Percentiles rank a stretch among this genome's conserved stretches.
Evolutionary conservation across 2,329 filamentous ascomycete species (phyloP).

Genomic region (Cryphonectria parasitica): DNA sequence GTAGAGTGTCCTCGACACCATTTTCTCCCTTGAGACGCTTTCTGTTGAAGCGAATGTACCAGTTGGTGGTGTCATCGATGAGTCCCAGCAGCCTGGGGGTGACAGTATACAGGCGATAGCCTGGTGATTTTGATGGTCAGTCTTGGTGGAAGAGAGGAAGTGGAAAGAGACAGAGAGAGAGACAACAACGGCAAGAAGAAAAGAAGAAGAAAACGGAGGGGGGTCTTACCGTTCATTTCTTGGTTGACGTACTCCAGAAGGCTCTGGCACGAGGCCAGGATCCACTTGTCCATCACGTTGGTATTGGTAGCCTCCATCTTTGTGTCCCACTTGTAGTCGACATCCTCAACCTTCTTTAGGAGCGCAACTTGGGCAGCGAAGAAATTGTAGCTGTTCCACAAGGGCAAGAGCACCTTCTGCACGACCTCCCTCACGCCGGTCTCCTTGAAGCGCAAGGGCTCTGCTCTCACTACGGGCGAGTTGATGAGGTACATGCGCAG

Average conservation of each 20-base stretch:
- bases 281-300: slow-evolving; percentile 97
- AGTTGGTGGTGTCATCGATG: slow-evolving; percentile 97
- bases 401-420: slow-evolving; percentile 82
- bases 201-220: too few relatives aligned
- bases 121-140: slow-evolving; percentile 40
- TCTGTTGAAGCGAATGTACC: slow-evolving; percentile 96
- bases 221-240: slow-evolving; percentile 77
- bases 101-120: slow-evolving; percentile 85
- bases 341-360: slow-evolving; percentile 80
- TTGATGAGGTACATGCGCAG: slow-evolving; percentile 96
- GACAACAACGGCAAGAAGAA: too few relatives aligned
- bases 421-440: slow-evolving; percentile 92
- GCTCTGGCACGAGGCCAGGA: slow-evolving; percentile 89
- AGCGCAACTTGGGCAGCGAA: slow-evolving; percentile 87
- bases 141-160: background rate
- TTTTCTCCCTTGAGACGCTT: slow-evolving; percentile 89
- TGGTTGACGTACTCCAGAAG: slow-evolving; percentile 88
- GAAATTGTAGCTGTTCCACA: slow-evolving; percentile 98
- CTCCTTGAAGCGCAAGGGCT: slow-evolving; percentile 91
- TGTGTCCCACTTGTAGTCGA: slow-evolving; percentile 80
- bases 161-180: background rate
- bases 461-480: slow-evolving; percentile 89
- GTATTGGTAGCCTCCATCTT: slow-evolving; percentile 74
- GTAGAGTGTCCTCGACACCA: slow-evolving; percentile 81
- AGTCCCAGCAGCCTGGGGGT: slow-evolving; percentile 81